Percentiles rank a stretch among this genome's conserved stretches.
Conservation (phyloP, 305 asterid species). For the Fraxinus velutina region DNA sequence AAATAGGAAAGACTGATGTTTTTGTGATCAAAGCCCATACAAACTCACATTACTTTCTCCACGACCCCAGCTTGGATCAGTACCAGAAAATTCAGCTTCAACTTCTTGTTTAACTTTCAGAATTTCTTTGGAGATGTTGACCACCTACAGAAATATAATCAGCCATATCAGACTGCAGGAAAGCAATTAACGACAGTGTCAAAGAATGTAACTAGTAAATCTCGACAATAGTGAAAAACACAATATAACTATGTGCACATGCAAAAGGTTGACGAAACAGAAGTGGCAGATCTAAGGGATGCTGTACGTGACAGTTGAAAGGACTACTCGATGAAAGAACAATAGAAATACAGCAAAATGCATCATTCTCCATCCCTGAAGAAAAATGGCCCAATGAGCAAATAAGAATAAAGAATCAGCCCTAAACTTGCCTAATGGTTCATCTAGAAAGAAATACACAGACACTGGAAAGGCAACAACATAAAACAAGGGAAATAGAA, state of each 20-base stretch:
- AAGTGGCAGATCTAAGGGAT: background rate
- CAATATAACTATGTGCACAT: background rate
- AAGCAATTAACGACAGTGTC: background rate
- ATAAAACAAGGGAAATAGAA: background rate
- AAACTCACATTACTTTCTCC: constrained; percentile 6
- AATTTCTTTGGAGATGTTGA: constrained; percentile 53
- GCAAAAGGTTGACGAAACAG: background rate
- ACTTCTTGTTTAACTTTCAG: constrained; percentile 70
- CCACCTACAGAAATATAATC: constrained; percentile 43
- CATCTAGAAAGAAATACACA: background rate
- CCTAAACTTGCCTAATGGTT: background rate
- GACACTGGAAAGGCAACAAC: background rate
- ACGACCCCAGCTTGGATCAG: background rate
- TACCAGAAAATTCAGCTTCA: constrained; percentile 55
- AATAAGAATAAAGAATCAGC: background rate
- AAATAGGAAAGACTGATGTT: background rate
- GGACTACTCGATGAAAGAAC: background rate
- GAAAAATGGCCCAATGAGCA: background rate
- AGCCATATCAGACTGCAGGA: background rate
- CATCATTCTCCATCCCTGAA: constrained; percentile 14
- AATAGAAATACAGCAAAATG: constrained; percentile 3
- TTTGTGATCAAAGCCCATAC: background rate
- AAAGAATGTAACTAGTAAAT: background rate
- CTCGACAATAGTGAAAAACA: background rate
- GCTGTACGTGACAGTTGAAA: background rate